Conservation (phyloP, 2,329 filamentous ascomycete genomes). For the Ramularia endophylla region DNA sequence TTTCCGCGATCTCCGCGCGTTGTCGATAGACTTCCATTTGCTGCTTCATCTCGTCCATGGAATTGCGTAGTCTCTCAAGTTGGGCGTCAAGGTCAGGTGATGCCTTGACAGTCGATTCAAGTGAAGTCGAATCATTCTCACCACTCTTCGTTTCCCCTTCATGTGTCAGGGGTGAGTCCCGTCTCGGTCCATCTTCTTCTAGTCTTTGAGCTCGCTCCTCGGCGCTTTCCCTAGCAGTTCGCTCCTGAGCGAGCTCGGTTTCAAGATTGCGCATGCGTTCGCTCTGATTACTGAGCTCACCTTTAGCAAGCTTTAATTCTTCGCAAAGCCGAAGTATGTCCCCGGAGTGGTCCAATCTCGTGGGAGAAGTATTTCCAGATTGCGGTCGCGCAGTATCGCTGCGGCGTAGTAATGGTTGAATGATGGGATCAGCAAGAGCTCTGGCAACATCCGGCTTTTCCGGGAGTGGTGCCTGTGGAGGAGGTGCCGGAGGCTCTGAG, state of each 20-base stretch:
- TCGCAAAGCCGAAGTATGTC: slow-evolving; percentile 83
- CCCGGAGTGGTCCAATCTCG: slow-evolving; percentile 54
- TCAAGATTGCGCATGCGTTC: slow-evolving; percentile 77
- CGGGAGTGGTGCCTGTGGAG: slow-evolving; percentile 85
- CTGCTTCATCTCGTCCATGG: slow-evolving; percentile 74
- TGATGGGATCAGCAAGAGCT: slow-evolving; percentile 40
- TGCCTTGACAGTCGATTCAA: slow-evolving; percentile 11
- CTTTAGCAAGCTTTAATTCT: slow-evolving; percentile 74
- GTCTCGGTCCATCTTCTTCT: slow-evolving; percentile 45
- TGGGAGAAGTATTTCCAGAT: slow-evolving; percentile 50
- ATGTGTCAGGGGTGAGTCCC: slow-evolving; percentile 26
- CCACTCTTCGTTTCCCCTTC: slow-evolving; percentile 9
- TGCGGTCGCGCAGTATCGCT: slow-evolving; percentile 66
- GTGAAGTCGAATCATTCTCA: slow-evolving; percentile 11
- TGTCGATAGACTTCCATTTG: slow-evolving; percentile 73
- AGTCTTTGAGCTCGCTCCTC: slow-evolving; percentile 74
- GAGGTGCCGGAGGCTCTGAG: slow-evolving; percentile 86
- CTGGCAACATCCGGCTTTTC: slow-evolving; percentile 76
- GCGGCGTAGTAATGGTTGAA: slow-evolving; percentile 62
- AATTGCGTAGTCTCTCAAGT: slow-evolving; percentile 67
- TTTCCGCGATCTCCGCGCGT: slow-evolving; percentile 72
- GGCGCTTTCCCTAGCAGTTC: slow-evolving; percentile 72
- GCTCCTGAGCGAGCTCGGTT: slow-evolving; percentile 68
- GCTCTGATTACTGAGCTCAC: slow-evolving; percentile 79
- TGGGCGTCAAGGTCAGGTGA: slow-evolving; percentile 56